Conservation (phyloP, 495 filamentous ascomycete species). For the Penicillium tannophilum region DNA sequence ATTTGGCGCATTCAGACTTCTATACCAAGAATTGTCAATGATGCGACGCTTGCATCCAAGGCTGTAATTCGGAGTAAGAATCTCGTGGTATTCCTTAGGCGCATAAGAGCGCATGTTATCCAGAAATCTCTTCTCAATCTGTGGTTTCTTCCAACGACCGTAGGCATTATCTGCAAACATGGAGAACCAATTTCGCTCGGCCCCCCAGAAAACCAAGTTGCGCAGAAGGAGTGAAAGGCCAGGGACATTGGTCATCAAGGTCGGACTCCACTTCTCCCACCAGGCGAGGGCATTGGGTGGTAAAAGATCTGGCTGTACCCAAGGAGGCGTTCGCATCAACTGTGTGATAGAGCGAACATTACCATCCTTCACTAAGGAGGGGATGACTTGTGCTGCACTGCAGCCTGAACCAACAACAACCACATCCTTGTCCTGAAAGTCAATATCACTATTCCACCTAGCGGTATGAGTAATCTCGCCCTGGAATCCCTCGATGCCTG, state of each 20-base stretch:
- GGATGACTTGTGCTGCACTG: conserved; percentile 51
- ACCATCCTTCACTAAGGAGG: conserved; percentile 37
- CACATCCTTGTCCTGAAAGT: conserved; percentile 54
- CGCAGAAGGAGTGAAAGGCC: conserved; percentile 41
- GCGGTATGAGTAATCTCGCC: conserved; percentile 62
- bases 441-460: conserved; percentile 51
- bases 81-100: conserved; percentile 64
- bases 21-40: conserved; percentile 58
- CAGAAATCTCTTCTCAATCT: conserved; percentile 41
- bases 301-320: conserved; percentile 46
- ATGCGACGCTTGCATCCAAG: conserved; percentile 66
- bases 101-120: conserved; percentile 50
- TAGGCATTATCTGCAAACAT: conserved; percentile 36
- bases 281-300: conserved; percentile 12
- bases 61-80: conserved; percentile 62
- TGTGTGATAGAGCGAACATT: conserved; percentile 62
- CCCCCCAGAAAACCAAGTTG: conserved; percentile 31
- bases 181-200: conserved; percentile 40
- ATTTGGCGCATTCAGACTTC: conserved; percentile 52
- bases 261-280: conserved; percentile 47
- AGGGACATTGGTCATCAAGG: conserved; percentile 45
- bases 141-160: conserved; percentile 28
- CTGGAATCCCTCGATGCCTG: conserved; percentile 55
- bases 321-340: conserved; percentile 64
- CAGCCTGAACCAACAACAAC: conserved; percentile 66